These are phyloP conservation scores for Thermochaetoides thermophila DNA, from an alignment of 495 filamentous ascomycete genomes.

Conservation along the genomic window DNA sequence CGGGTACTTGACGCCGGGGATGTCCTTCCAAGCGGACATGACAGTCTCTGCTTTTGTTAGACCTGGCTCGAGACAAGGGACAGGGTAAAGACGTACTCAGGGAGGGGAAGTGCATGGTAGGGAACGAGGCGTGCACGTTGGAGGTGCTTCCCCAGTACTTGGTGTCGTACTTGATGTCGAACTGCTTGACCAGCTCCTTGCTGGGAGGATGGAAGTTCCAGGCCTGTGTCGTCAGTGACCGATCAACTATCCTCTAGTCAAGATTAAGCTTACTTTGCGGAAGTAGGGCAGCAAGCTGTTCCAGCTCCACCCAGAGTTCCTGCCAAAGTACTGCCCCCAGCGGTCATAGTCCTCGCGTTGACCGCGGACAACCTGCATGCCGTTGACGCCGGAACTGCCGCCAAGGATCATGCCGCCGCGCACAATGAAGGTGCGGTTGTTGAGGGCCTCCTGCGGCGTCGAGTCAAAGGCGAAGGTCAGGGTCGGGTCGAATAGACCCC, in stretches of 20 bases:
- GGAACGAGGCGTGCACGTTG: conserved; percentile 22
- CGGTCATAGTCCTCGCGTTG: conserved; percentile 29
- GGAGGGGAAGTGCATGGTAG: conserved; percentile 21
- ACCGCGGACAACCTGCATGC: conserved; percentile 28
- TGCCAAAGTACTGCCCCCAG: conserved; percentile 26
- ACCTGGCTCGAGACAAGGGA: background rate
- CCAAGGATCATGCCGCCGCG: conserved; percentile 25
- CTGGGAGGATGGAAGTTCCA: conserved; percentile 22
- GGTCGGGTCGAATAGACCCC: conserved; percentile 6
- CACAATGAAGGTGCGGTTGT: conserved; percentile 19
- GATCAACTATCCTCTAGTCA: background rate
- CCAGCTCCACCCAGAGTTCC: conserved; percentile 27
- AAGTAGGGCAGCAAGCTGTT: conserved; percentile 31
- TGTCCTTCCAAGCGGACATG: conserved; percentile 22
- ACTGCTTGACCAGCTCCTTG: conserved; percentile 9
- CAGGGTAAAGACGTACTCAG: conserved; percentile 4
- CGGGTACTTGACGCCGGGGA: conserved; percentile 23
- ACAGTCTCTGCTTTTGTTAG: conserved; percentile 7
- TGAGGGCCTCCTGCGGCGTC: conserved; percentile 20
- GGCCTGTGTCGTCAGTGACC: conserved; percentile 11
- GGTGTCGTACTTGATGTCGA: conserved; percentile 23
- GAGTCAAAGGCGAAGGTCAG: conserved; percentile 24
- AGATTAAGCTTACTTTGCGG: conserved; percentile 10
- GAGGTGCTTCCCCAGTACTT: conserved; percentile 25
- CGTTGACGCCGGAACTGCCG: conserved; percentile 34